Percentiles rank a stretch among this genome's conserved stretches.
phyloP scores from a whole-genome alignment of 768 basidiomycete species.

The Lyophyllum atratum region DNA sequence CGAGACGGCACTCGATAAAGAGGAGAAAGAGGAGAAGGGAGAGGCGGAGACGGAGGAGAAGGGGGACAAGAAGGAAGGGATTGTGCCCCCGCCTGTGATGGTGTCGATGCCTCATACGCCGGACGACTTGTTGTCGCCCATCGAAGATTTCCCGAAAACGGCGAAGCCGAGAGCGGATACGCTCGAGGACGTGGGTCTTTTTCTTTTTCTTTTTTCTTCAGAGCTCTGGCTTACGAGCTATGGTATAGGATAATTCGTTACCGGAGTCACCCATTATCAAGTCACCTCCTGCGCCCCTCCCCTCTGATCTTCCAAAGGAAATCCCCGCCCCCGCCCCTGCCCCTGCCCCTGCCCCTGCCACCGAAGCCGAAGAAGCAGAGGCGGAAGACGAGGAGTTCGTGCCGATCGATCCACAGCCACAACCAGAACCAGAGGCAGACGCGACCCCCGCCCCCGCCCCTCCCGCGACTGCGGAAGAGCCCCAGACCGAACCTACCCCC shows the following conservation, averaged over 20 bases:
- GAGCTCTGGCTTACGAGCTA: background rate
- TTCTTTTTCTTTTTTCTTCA: too few species aligned
- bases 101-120: background rate
- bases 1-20: conserved; percentile 1
- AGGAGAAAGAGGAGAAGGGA: too few species aligned
- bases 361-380: background rate
- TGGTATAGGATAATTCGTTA: conserved; percentile 6
- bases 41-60: background rate
- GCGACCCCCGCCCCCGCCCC: background rate
- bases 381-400: background rate
- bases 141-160: conserved; percentile 10
- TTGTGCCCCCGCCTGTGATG: background rate
- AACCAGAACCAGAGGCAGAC: background rate
- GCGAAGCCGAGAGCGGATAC: conserved; percentile 2
- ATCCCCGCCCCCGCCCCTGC: background rate
- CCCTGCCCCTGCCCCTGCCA: background rate
- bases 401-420: background rate
- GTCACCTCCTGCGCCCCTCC: conserved; percentile 2
- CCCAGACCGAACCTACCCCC: background rate
- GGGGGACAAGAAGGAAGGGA: background rate
- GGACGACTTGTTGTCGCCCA: conserved; percentile 6
- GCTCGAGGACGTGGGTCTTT: background rate
- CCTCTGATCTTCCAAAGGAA: background rate
- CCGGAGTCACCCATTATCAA: conserved; percentile 17
- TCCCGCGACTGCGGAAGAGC: background rate